Base-by-base conservation (phyloP, 192 early-diverging fungal genomes). In the Chytriomyces hyalinus region DNA sequence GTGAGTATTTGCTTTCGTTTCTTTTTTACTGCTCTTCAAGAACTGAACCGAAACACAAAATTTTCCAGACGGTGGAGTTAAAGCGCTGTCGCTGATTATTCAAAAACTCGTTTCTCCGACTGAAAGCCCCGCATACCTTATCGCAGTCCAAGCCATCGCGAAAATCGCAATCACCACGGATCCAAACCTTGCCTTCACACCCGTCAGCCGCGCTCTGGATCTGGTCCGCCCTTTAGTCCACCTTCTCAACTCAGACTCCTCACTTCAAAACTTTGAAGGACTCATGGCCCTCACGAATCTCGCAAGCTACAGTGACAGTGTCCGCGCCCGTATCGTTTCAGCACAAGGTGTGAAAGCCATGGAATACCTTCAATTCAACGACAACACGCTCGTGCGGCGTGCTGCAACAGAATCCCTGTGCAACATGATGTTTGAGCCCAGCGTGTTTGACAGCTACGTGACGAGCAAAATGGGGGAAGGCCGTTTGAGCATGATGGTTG, bases 261-360 rank as follows among this genome's bases (percentile, higher is more conserved):
- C 71, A 5, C 80, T 98, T 36, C 84, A 90, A 49, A 90, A 92
- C 65, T 98, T 98, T 74, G 97, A 98, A 82, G 92, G 90, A 5
- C 83, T 97, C 59, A 91, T 98, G 90, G 97, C 95, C 0, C 81
- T 98, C 36, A 98, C 97, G 0, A 98, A 98, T 76, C 86, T 98
- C 1, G 92, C 92, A 5, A 92, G 92, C 59, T 86, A 91, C 67
- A 82, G 92, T 17, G 87, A 92, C 65, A 87, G 90, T 51, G 85
- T 95, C 6, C 86, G 94, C 13, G 77, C 75, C 0, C 84, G 84
- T 6, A 89, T 95, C 71, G 81, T 86, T 36, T 79, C 86, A 20
- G 85, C 82, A 2, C 80, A 88, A 60, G 95, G 92, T 6, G 79
- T 97, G 10, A 63, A 86, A 11, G 82, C 88, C 10, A 88, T 97